Evolutionary conservation across 108 stramenopile genomes (phyloP).

Genomic region (Cyclostephanos tholiformis): DNA sequence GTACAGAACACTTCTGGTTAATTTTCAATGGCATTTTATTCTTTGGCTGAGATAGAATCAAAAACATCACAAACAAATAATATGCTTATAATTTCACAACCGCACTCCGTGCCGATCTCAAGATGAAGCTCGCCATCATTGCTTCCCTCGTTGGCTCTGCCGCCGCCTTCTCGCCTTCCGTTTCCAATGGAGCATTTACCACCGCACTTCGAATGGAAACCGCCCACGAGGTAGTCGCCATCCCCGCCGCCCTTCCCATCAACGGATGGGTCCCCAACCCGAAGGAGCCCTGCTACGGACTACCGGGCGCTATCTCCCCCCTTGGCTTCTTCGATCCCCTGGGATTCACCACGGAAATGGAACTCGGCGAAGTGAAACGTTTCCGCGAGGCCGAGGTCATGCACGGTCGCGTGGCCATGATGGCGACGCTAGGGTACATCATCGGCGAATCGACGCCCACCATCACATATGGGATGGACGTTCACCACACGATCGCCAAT

Average conservation of each 20-base stretch:
- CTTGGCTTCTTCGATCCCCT: conserved; percentile 56
- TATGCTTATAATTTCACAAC: too few relatives aligned
- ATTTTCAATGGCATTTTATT: too few relatives aligned
- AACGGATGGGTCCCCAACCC: conserved; percentile 41
- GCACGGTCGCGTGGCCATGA: conserved; percentile 62
- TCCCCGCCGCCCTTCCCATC: conserved; percentile 7
- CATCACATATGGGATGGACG: conserved; percentile 44
- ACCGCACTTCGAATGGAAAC: conserved; percentile 26
- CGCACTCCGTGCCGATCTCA: too few relatives aligned
- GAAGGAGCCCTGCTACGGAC: conserved; percentile 30
- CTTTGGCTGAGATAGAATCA: too few relatives aligned
- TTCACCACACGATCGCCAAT: conserved; percentile 57
- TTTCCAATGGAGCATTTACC: conserved; percentile 3
- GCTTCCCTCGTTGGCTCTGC: conserved; percentile 28
- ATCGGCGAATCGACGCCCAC: conserved; percentile 51
- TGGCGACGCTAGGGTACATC: conserved; percentile 48
- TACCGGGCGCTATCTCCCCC: conserved; percentile 38
- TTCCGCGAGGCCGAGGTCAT: conserved; percentile 69
- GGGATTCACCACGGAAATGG: conserved; percentile 46
- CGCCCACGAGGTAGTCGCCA: not conserved
- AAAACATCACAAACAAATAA: too few relatives aligned
- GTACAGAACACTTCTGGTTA: too few relatives aligned
- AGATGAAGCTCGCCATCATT: conserved; percentile 36
- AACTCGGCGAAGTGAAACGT: conserved; percentile 49
- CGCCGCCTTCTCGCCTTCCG: conserved; percentile 30